phyloP scores from a whole-genome alignment of 345 rosid genomes.

The Populus simonii region DNA sequence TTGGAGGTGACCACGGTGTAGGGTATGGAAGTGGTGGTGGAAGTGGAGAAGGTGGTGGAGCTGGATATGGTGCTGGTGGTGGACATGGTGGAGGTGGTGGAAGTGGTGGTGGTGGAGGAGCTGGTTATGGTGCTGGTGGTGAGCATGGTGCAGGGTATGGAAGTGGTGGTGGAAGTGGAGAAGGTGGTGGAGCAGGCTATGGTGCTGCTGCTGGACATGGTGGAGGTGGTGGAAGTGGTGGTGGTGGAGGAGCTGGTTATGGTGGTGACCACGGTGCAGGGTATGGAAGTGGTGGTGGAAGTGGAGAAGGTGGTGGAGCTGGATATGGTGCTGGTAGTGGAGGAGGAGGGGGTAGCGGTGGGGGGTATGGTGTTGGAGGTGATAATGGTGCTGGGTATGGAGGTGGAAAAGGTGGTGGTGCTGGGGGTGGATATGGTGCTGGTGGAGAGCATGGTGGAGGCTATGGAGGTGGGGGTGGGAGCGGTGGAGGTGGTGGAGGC shows the following conservation, averaged over 20 bases:
- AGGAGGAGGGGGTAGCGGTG: background rate
- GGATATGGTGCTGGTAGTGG: conserved; percentile 20
- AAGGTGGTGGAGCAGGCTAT: conserved; percentile 18
- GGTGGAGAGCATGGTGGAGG: conserved; percentile 36
- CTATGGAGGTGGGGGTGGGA: conserved; percentile 32
- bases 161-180: conserved; percentile 25
- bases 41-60: conserved; percentile 17
- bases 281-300: conserved; percentile 14
- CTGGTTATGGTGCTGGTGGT: conserved; percentile 24
- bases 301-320: conserved; percentile 17
- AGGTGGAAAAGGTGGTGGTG: conserved; percentile 20
- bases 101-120: conserved; percentile 28
- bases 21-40: conserved; percentile 16
- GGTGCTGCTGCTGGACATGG: conserved; percentile 32
- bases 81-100: conserved; percentile 31
- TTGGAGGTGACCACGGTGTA: conserved; percentile 1
- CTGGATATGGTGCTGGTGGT: conserved; percentile 26
- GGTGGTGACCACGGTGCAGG: conserved; percentile 16
- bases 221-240: conserved; percentile 19
- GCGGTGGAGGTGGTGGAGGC: conserved; percentile 38
- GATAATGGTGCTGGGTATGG: conserved; percentile 25
- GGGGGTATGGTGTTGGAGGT: conserved; percentile 24
- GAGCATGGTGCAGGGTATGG: background rate
- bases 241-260: conserved; percentile 9
- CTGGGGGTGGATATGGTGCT: conserved; percentile 26